Evolutionary conservation across 2,329 filamentous ascomycete species (phyloP).

Genomic region (Trichoderma arundinaceum): DNA sequence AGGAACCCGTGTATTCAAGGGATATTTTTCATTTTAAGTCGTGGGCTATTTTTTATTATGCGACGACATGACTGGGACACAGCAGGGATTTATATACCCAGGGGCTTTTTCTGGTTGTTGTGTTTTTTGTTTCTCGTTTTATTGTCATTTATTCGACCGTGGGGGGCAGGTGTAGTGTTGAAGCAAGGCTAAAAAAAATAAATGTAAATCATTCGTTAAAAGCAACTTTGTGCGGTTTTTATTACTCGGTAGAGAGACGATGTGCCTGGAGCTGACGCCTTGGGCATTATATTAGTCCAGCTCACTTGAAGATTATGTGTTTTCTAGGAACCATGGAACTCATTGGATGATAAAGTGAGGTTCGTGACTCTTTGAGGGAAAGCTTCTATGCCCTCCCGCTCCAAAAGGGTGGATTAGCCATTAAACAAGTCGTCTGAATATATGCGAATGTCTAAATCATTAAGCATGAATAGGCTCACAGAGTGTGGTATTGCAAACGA

Average conservation of each 20-base stretch:
- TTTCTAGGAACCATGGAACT: too few species aligned
- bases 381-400: too few species aligned
- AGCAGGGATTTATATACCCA: slow-evolving; percentile 31
- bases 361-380: too few species aligned
- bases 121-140: not conserved
- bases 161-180: not conserved
- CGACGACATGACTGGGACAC: slow-evolving; percentile 29
- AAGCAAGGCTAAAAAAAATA: not conserved
- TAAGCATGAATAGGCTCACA: too few species aligned
- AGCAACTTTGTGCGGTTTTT: not conserved
- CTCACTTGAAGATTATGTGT: not conserved
- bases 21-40: slow-evolving; percentile 20
- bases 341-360: not conserved
- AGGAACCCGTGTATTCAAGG: slow-evolving; percentile 10
- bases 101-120: slow-evolving; percentile 24
- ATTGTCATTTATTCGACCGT: not conserved
- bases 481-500: too few species aligned
- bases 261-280: not conserved
- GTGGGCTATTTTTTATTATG: slow-evolving; percentile 23
- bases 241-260: not conserved
- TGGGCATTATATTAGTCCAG: not conserved
- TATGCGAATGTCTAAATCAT: too few species aligned
- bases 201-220: slow-evolving; percentile 25
- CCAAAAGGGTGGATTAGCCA: too few species aligned
- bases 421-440: too few species aligned